Conservation (phyloP, 139 green algal species). For the Auxenochlorella pyrenoidosa region DNA sequence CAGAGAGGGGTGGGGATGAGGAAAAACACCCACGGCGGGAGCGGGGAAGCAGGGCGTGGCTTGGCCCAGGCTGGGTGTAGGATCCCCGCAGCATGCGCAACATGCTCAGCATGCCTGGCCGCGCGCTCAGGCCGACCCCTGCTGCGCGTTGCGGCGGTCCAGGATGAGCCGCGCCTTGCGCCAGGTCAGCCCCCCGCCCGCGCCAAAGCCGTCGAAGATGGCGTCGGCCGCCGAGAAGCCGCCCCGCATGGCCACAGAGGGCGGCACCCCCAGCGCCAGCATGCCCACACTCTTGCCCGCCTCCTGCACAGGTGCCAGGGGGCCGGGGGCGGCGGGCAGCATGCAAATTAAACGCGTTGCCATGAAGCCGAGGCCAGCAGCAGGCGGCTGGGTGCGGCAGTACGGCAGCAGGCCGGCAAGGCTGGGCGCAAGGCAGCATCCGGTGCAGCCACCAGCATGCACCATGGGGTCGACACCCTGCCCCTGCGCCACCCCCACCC, state of each 20-base stretch:
- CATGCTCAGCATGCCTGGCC: background rate
- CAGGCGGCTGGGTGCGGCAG: background rate
- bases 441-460: too few relatives aligned
- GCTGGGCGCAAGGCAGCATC: too few relatives aligned
- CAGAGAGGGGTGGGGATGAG: background rate
- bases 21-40: background rate
- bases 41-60: background rate
- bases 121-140: background rate
- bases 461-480: too few relatives aligned
- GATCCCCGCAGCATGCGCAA: too few relatives aligned
- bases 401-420: background rate
- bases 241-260: constrained; percentile 41
- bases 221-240: constrained; percentile 47
- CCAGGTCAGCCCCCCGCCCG: constrained; percentile 57
- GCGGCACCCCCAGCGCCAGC: constrained; percentile 47
- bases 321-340: background rate
- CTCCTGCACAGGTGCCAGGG: constrained; percentile 8
- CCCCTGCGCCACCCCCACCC: too few relatives aligned
- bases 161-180: constrained; percentile 44
- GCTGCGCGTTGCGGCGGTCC: background rate
- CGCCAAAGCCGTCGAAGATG: constrained; percentile 56
- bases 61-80: too few relatives aligned
- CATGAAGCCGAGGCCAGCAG: too few relatives aligned
- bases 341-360: too few relatives aligned
- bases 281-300: constrained; percentile 49